Evolutionary conservation across 2,329 filamentous ascomycete species (phyloP).

Genomic region (Neocucurbitaria cava): DNA sequence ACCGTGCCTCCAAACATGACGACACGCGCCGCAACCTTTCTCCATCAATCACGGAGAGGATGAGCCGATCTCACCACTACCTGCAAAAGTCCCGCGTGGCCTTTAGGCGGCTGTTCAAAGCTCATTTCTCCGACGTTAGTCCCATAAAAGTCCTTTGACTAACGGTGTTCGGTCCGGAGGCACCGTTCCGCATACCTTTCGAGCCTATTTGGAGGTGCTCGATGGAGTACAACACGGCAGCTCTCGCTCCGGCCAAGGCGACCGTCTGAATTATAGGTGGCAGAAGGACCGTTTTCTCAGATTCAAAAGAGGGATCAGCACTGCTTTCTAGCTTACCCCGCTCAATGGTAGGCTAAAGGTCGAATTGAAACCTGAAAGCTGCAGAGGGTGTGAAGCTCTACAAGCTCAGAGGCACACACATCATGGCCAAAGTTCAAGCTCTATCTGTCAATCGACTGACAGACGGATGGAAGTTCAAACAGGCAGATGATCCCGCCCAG

Average conservation of each 20-base stretch:
- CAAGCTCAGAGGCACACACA: conserved; percentile 3
- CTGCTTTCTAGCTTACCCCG: conserved; percentile 15
- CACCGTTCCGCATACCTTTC: conserved; percentile 13
- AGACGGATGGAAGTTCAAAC: conserved; percentile 56
- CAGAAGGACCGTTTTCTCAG: conserved; percentile 12
- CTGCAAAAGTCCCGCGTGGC: conserved; percentile 19
- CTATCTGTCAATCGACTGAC: conserved; percentile 42
- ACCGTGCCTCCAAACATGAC: conserved; percentile 3
- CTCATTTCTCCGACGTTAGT: conserved; percentile 26
- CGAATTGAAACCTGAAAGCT: conserved; percentile 6
- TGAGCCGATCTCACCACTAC: conserved; percentile 21
- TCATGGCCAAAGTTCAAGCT: conserved; percentile 36
- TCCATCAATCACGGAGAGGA: conserved; percentile 28
- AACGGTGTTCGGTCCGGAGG: conserved; percentile 34
- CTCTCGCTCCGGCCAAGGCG: conserved; percentile 34
- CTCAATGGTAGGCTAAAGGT: conserved; percentile 6
- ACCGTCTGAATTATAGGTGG: conserved; percentile 34
- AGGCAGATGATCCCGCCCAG: conserved; percentile 49
- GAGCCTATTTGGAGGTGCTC: conserved; percentile 27
- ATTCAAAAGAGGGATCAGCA: conserved; percentile 12
- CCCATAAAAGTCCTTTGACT: conserved; percentile 12
- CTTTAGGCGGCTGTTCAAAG: conserved; percentile 18
- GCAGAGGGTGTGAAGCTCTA: neutral
- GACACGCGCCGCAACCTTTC: conserved; percentile 3
- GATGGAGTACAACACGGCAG: conserved; percentile 35